These are phyloP conservation scores for Podaxis rugospora DNA, from an alignment of 768 basidiomycete genomes.

Conservation along the genomic window DNA sequence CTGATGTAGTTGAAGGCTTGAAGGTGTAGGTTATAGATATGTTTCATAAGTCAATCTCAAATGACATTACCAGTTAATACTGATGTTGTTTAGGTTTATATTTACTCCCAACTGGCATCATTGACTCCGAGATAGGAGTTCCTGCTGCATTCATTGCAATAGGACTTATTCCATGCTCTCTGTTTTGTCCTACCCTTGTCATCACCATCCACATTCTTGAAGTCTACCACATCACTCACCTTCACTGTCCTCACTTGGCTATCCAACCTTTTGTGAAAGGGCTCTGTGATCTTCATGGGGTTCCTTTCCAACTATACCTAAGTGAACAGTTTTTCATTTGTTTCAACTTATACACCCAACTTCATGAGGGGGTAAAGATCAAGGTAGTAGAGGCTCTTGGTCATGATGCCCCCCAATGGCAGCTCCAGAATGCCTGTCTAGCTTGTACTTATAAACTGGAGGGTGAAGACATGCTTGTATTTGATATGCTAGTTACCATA, in stretches of 20 bases:
- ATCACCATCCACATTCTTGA: conserved; percentile 20
- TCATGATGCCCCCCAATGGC: conserved; percentile 16
- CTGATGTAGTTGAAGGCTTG: too few relatives aligned
- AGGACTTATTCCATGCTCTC: conserved; percentile 22
- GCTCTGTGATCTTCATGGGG: conserved; percentile 24
- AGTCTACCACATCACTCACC: conserved; percentile 16
- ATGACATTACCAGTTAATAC: too few relatives aligned
- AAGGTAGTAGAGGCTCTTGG: conserved; percentile 18
- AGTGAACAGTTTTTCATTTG: conserved; percentile 20
- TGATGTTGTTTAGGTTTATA: too few relatives aligned
- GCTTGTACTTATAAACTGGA: conserved; percentile 23
- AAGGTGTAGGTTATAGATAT: too few relatives aligned
- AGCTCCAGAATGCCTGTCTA: conserved; percentile 3
- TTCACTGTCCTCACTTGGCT: conserved; percentile 21
- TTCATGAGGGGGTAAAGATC: conserved; percentile 9
- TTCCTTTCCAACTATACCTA: conserved; percentile 15
- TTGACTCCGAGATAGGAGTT: too few relatives aligned
- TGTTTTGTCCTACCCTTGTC: conserved; percentile 15
- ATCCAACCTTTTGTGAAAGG: conserved; percentile 24
- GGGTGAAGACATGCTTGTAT: conserved; percentile 17
- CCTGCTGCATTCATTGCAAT: too few relatives aligned
- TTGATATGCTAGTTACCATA: conserved; percentile 18
- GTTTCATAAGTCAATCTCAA: too few relatives aligned
- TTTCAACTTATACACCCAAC: conserved; percentile 21
- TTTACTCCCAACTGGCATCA: too few relatives aligned